Evolutionary conservation across 192 early-diverging fungal genomes (phyloP), one percentile per base, ranked within the genome.

Genomic region (Chytriomyces sp.): DNA sequence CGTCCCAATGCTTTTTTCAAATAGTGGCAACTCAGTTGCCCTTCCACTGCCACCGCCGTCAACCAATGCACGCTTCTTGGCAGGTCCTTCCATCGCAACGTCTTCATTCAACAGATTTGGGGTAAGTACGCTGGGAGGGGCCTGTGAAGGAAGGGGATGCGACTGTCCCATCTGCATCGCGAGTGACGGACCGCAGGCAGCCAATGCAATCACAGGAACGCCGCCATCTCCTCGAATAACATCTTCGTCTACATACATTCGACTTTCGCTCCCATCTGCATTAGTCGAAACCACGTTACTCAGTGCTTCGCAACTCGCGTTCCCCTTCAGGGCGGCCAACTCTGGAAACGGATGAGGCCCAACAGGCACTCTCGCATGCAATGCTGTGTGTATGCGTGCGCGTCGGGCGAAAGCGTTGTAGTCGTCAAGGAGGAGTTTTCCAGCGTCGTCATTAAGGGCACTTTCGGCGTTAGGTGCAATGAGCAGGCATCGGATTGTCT

Each of bases 391-490:
- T 34, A 98, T 44, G 28, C 78, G 60, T 3, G 96, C 95, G 56
- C 89, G 90, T 39, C 86, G 87, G 0, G 91, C 91, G 73, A 94
- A 98, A 40, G 88, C 88, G 2, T 91, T 89, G 67, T 96, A 96
- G 26, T 87, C 84, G 72, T 97, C 96, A 32, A 97, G 81, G 34
- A 97, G 85, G 41, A 96, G 85, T 62, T 89, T 88, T 17, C 94
- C 96, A 0, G 96, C 96, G 72, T 98, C 94, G 75, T 96, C 94
- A 70, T 98, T 98, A 58, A 98, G 81, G 8, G 96, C 96, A 0
- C 93, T 95, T 70, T 98, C 96, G 37, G 95, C 89, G 77, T 98
- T 98, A 3, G 96, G 96, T 49, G 89, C 91, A 53, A 97, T 96
- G 64, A 98, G 79, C 55, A 98, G 76, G 77, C 95, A 98, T 75